Base-by-base conservation (phyloP, 352 stramenopile genomes). In the Pythium coloratum region DNA sequence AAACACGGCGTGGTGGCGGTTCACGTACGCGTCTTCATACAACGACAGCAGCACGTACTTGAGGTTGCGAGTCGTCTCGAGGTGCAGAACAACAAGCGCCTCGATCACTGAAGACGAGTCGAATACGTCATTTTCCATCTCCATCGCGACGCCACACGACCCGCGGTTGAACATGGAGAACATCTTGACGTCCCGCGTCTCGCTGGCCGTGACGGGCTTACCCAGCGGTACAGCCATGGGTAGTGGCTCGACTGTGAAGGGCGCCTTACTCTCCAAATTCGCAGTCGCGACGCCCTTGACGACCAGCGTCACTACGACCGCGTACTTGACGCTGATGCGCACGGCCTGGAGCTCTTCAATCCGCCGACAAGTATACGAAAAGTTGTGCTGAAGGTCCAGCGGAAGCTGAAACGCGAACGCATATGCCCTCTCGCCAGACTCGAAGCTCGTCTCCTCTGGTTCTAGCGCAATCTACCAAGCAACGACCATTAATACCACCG, bases 21-120 rank as follows among this genome's bases (percentile, higher is more conserved):
- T 44, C 20, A 69, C 46, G 54, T 28, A 24, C 14, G 56, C 55
- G 24, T 69, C 54, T 33, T 69, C 62, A 34, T 63, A 62, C 24
- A 69, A 36, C 9, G 42, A 12, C 12, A 69, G 33, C 40, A 36
- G 16, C n/a, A 64, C 28, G 14, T 58, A 50, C 42, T 63, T 62
- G n/a, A 63, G 62, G 0, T 3, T 20, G 6, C 57, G 40, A 6
- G 46, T 38, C 14, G 62, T 58, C 9, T 46, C 47, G 6, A 63
- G n/a, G 1, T 40, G 16, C 12, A 69, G 20, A 2, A 6, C 14
- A 7, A 69, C 62, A 5, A 33, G 44, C 16, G 62, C 34, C 40
- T 63, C 55, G 32, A 69, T 63, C n/a, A 20, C 40, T 1, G 62
- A 69, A 0, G 32, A 24, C 0, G 32, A 10, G 24, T 62, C 55